phyloP scores from a whole-genome alignment of 768 basidiomycete genomes.

The Pleurotus tuber-regium region DNA sequence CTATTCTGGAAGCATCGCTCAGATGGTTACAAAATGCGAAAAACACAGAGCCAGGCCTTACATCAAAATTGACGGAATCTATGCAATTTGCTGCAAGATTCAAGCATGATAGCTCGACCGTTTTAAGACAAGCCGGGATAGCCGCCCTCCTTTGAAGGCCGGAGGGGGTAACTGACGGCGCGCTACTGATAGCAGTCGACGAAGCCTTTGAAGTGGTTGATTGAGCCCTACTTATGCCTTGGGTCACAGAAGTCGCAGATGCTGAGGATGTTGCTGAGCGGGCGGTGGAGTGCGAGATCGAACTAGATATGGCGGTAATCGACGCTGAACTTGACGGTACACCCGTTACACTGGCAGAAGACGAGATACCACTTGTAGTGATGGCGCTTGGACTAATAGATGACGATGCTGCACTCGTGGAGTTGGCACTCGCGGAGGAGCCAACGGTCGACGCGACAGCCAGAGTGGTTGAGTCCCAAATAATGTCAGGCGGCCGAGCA shows the following conservation, averaged over 20 bases:
- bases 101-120: slow-evolving; percentile 13
- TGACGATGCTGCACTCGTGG: too few species aligned
- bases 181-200: neutral
- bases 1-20: neutral
- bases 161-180: neutral
- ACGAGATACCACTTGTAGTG: neutral
- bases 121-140: slow-evolving; percentile 12
- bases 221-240: too few species aligned
- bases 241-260: too few species aligned
- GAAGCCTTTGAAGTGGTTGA: too few species aligned
- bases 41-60: neutral
- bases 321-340: neutral
- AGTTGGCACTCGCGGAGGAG: neutral
- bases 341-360: neutral
- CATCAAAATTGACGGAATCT: slow-evolving; percentile 4
- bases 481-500: neutral
- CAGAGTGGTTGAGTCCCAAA: neutral
- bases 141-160: slow-evolving; percentile 10
- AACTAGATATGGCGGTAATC: neutral
- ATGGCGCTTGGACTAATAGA: too few species aligned
- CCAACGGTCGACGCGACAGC: slow-evolving; percentile 1
- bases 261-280: neutral
- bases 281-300: neutral
- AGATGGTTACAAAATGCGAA: neutral
- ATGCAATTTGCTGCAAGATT: slow-evolving; percentile 15